Percentiles rank a stretch among this genome's conserved stretches.
phyloP scores from a whole-genome alignment of 2,329 filamentous ascomycete genomes.

The Byssothecium circinans region DNA sequence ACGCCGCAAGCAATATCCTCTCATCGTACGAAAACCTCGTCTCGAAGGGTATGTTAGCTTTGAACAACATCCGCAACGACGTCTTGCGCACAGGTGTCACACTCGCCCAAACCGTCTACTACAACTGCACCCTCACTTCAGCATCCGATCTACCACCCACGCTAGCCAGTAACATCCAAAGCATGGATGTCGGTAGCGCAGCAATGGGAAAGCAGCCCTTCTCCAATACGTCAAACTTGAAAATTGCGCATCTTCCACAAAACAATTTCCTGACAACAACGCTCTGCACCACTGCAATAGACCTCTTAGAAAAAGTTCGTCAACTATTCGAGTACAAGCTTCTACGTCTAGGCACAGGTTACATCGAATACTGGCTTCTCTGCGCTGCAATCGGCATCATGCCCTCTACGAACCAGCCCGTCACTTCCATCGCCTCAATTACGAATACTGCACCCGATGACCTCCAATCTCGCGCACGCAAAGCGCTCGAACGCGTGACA shows the following conservation, averaged over 20 bases:
- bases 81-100: conserved; percentile 30
- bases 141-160: conserved; percentile 2
- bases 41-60: conserved; percentile 19
- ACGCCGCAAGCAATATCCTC: conserved; percentile 31
- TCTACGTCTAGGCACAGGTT: conserved; percentile 39
- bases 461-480: conserved; percentile 22
- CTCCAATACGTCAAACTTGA: conserved; percentile 10
- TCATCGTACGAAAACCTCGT: conserved; percentile 25
- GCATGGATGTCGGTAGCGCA: conserved; percentile 9
- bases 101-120: conserved; percentile 29
- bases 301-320: conserved; percentile 33
- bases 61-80: conserved; percentile 37
- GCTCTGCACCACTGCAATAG: conserved; percentile 28
- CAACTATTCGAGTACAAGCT: conserved; percentile 38
- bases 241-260: conserved; percentile 23
- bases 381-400: conserved; percentile 36
- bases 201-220: conserved; percentile 6
- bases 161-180: conserved; percentile 2
- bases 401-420: conserved; percentile 20
- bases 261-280: conserved; percentile 30
- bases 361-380: conserved; percentile 41
- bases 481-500: conserved; percentile 31
- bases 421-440: conserved; percentile 21
- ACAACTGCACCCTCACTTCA: conserved; percentile 23
- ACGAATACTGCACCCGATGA: conserved; percentile 18